Percentiles rank a stretch among this genome's conserved stretches.
Evolutionary conservation across 495 filamentous ascomycete genomes (phyloP).

Genomic region (Trichoderma asperelloides): DNA sequence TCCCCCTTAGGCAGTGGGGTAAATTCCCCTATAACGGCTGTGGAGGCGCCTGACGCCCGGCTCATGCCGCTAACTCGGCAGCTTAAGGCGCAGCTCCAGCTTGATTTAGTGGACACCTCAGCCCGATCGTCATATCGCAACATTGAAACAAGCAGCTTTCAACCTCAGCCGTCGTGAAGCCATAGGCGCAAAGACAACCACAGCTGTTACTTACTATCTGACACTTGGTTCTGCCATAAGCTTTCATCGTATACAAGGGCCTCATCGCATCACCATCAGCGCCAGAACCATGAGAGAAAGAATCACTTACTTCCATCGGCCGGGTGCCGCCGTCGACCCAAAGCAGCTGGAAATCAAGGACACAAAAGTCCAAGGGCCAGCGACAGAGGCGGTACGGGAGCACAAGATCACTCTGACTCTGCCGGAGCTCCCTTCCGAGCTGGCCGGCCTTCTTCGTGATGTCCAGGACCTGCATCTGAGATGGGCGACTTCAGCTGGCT

Average conservation of each 20-base stretch:
- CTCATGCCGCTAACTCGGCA: neutral
- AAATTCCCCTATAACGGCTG: neutral
- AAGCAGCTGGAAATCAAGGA: constrained; percentile 45
- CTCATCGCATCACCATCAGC: neutral
- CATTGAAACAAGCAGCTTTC: neutral
- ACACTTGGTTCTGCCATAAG: too few species aligned
- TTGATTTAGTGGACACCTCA: constrained; percentile 2
- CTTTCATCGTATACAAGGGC: too few species aligned
- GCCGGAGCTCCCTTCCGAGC: constrained; percentile 63
- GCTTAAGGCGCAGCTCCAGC: neutral
- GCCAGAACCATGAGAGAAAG: constrained; percentile 64
- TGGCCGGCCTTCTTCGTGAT: constrained; percentile 53
- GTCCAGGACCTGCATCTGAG: constrained; percentile 67
- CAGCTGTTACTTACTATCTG: too few species aligned
- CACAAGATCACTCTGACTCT: constrained; percentile 67
- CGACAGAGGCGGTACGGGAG: constrained; percentile 62
- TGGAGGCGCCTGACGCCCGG: neutral
- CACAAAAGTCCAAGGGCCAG: constrained; percentile 41
- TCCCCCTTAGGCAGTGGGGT: neutral
- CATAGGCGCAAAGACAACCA: too few species aligned
- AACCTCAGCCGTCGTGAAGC: neutral
- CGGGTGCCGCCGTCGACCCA: constrained; percentile 52
- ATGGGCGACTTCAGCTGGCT: constrained; percentile 56
- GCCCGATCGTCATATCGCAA: neutral
- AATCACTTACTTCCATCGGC: constrained; percentile 67